Base-by-base conservation (phyloP, 352 stramenopile genomes). In the Globisporangium nodosum region DNA sequence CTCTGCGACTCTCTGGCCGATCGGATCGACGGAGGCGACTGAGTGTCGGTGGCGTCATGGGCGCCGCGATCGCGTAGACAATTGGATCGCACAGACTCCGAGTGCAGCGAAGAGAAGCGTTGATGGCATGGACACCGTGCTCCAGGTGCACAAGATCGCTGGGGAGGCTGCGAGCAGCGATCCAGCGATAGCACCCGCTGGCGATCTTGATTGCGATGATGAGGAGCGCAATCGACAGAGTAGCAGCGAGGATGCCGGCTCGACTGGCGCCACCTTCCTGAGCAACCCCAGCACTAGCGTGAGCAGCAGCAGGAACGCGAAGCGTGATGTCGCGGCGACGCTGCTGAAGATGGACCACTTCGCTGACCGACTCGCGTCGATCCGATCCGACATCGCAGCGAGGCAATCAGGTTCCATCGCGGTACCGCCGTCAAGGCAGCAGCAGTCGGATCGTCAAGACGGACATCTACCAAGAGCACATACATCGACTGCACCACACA, bases 271-370 rank as follows among this genome's bases (percentile, higher is more conserved):
- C 3, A n/a, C 27, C 49, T 40, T 15, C 6, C 20, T 35, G 45
- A 54, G 7, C 46, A 54, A 11, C 21, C 12, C 27, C 31, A 52
- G 15, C 56, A 50, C 0, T 31, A 49, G 12, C 13, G 21, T 21
- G 18, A 58, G 37, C 31, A 58, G 13, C 20, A 37, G 21, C 21
- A 42, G 40, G 31, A 43, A 49, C 47, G 27, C 53, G 33, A 61
- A 58, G 21, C 61, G 61, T 6, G 57, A 65, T 33, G 56, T 68
- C 12, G 57, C 50, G 9, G 55, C 56, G 33, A 71, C 64, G 52
- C 61, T 74, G 15, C 57, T 61, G 47, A 80, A 77, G 51, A 76
- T 82, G 49, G 66, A 83, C 49, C 66, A 51, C 13, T 81, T 88
- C 54, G 61, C 70, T 18, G 65, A 70, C 18, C 71, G 71, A n/a